phyloP scores from a whole-genome alignment of 768 basidiomycete species.

The Stropharia rugosoannulata region DNA sequence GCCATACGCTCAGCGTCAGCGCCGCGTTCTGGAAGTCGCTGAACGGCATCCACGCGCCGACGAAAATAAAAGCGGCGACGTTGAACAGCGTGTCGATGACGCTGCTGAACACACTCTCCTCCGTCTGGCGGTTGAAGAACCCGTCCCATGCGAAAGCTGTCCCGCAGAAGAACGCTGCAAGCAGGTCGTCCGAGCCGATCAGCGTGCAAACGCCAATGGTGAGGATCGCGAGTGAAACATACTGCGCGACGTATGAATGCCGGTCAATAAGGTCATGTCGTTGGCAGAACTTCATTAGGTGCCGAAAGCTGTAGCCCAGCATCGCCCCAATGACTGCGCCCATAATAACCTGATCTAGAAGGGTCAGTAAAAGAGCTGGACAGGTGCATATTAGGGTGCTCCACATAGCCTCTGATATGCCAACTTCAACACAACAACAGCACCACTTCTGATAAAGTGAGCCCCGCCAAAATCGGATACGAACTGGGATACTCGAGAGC shows the following conservation, averaged over 20 bases:
- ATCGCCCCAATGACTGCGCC: slow-evolving; percentile 73
- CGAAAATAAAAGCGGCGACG: slow-evolving; percentile 91
- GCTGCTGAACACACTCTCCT: slow-evolving; percentile 92
- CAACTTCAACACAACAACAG: too few relatives aligned
- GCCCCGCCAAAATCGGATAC: too few relatives aligned
- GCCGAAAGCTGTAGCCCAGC: slow-evolving; percentile 77
- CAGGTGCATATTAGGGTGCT: too few relatives aligned
- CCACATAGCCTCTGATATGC: too few relatives aligned
- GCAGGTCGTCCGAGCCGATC: slow-evolving; percentile 89
- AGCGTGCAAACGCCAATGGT: slow-evolving; percentile 83
- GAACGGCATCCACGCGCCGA: slow-evolving; percentile 99
- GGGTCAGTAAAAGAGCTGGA: slow-evolving; percentile 12
- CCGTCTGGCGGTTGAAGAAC: slow-evolving; percentile 91
- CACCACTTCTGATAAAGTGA: too few relatives aligned
- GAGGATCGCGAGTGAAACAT: slow-evolving; percentile 78
- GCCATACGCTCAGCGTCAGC: slow-evolving; percentile 77
- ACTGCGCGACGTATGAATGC: slow-evolving; percentile 93
- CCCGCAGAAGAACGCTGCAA: slow-evolving; percentile 94
- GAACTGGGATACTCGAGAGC: too few relatives aligned
- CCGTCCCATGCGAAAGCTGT: slow-evolving; percentile 97
- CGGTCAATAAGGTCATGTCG: slow-evolving; percentile 85
- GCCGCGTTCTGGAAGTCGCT: slow-evolving; percentile 63
- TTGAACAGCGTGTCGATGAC: slow-evolving; percentile 97
- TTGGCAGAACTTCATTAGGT: slow-evolving; percentile 94
- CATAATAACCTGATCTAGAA: slow-evolving; percentile 72